Percentiles rank a stretch among this genome's conserved stretches.
Evolutionary conservation across 305 asterid genomes (phyloP).

Genomic region (Salvia sclarea): DNA sequence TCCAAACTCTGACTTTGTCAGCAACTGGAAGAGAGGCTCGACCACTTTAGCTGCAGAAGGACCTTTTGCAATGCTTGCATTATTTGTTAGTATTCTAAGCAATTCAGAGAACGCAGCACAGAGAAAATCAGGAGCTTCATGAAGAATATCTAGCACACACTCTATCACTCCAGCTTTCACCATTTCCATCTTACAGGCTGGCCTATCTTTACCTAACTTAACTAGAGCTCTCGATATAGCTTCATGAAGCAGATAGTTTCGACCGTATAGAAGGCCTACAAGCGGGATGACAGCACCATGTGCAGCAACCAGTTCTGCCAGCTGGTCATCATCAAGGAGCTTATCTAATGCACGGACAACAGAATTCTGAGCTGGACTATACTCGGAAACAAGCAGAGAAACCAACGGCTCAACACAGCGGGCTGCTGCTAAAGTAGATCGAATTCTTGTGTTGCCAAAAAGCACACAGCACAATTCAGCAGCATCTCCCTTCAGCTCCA

Average conservation of each 20-base stretch:
- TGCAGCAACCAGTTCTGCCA: constrained; percentile 96
- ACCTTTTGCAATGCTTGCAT: constrained; percentile 96
- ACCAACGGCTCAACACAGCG: constrained; percentile 87
- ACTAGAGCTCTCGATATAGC: constrained; percentile 92
- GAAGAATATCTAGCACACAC: constrained; percentile 78
- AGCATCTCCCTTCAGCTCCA: constrained; percentile 90
- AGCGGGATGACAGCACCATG: constrained; percentile 97
- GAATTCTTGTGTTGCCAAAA: constrained; percentile 72
- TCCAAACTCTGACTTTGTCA: constrained; percentile 75
- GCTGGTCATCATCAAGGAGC: constrained; percentile 88
- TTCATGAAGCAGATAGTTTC: constrained; percentile 82
- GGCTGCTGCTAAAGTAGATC: constrained; percentile 82
- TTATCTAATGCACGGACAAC: constrained; percentile 91
- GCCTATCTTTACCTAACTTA: constrained; percentile 95
- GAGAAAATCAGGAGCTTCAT: constrained; percentile 91
- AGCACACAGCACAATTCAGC: constrained; percentile 80
- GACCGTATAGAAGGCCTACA: constrained; percentile 82
- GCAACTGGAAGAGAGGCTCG: constrained; percentile 80
- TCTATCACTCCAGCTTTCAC: constrained; percentile 92
- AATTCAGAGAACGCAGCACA: constrained; percentile 93
- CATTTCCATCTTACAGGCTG: constrained; percentile 96
- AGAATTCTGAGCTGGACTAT: constrained; percentile 83
- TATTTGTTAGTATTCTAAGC: constrained; percentile 93
- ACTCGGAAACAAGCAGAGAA: constrained; percentile 70
- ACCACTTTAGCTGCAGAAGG: constrained; percentile 96